Evolutionary conservation across 495 filamentous ascomycete genomes (phyloP).

Genomic region (Penicillium samsonianum): DNA sequence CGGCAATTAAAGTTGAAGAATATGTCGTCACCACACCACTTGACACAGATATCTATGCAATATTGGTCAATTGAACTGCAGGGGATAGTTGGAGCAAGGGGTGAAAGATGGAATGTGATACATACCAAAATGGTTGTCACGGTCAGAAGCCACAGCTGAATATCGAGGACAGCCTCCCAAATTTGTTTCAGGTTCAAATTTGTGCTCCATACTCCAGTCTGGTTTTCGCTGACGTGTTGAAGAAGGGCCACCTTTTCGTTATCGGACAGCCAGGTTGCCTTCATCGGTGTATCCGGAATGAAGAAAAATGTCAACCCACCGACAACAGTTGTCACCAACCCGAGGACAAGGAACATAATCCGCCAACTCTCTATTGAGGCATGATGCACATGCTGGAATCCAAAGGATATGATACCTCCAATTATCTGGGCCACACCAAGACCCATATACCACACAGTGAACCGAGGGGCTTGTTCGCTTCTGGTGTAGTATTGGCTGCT

Average conservation of each 20-base stretch:
- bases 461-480: conserved; percentile 61
- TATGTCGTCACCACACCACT: conserved; percentile 63
- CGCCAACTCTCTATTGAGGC: conserved; percentile 55
- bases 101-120: not conserved
- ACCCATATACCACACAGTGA: conserved; percentile 64
- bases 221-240: conserved; percentile 52
- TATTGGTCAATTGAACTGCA: not conserved
- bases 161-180: conserved; percentile 33
- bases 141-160: conserved; percentile 41
- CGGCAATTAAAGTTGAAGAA: conserved; percentile 59
- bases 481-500: conserved; percentile 61
- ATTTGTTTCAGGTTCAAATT: conserved; percentile 43
- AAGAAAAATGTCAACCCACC: conserved; percentile 52
- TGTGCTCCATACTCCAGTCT: conserved; percentile 54
- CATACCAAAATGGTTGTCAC: conserved; percentile 37
- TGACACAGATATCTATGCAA: conserved; percentile 49
- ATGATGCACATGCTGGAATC: conserved; percentile 40
- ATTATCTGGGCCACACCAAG: conserved; percentile 63
- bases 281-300: conserved; percentile 59
- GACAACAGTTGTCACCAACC: conserved; percentile 57
- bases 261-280: conserved; percentile 57
- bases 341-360: conserved; percentile 66
- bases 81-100: not conserved
- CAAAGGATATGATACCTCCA: conserved; percentile 61
- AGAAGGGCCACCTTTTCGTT: conserved; percentile 51